Evolutionary conservation across 2,329 filamentous ascomycete genomes (phyloP).

Genomic region (Alternaria conjuncta): DNA sequence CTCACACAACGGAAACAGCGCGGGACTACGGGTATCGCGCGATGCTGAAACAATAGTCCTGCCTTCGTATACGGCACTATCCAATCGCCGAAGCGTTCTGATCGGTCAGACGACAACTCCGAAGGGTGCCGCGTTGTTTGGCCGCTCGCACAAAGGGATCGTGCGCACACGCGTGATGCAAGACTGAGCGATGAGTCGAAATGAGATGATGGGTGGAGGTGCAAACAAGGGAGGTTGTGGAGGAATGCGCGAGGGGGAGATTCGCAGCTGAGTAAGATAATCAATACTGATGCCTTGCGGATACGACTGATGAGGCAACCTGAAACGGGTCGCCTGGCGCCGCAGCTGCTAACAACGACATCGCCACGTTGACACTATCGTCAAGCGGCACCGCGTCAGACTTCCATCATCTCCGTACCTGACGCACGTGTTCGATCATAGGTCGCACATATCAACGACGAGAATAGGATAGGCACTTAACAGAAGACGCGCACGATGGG

Average conservation of each 20-base stretch:
- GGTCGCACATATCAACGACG: background rate
- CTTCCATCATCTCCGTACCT: background rate
- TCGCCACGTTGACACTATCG: slow-evolving; percentile 6
- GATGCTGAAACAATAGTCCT: background rate
- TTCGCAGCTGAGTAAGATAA: slow-evolving; percentile 2
- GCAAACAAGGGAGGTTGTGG: background rate
- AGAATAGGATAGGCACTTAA: background rate
- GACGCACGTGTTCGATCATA: background rate
- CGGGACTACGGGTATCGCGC: background rate
- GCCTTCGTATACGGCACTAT: background rate
- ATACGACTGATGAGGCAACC: slow-evolving; percentile 9
- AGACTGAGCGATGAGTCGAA: background rate
- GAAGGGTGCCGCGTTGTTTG: background rate
- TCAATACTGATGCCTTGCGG: slow-evolving; percentile 20
- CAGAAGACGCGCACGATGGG: background rate
- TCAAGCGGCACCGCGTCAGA: background rate
- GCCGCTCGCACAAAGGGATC: background rate
- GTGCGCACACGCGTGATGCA: background rate
- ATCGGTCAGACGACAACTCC: background rate
- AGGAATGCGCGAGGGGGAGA: background rate
- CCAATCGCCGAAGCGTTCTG: background rate
- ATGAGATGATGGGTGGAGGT: background rate
- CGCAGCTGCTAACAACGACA: slow-evolving; percentile 8
- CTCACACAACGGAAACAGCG: background rate
- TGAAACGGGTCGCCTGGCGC: slow-evolving; percentile 14